Evolutionary conservation across 192 early-diverging fungal species (phyloP), one percentile per base, ranked within the genome.

Genomic region (Coemansia sp.): DNA sequence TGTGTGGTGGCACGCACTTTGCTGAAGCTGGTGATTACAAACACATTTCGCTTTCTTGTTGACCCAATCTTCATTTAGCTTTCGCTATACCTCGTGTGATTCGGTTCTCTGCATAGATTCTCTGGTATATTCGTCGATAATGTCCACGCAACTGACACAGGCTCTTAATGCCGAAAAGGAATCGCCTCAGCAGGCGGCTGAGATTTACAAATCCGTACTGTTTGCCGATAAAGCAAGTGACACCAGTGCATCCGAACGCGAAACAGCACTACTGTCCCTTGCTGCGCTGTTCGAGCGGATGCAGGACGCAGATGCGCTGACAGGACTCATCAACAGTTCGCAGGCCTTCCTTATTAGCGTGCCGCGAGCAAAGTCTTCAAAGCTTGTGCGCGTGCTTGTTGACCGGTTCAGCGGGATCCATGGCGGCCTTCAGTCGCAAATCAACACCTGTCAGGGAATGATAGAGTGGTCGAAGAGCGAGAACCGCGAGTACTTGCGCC

Each of bases 321-420:
- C 92, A 0, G 78, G 64, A 10, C 85, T 99, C 59, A 89, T 97
- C 59, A 88, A 89, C 55, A 84, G 84, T 23, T 94, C 94, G 13
- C 88, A 88, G 50, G 64, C 81, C 9, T 84, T 92, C 66, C 91
- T 99, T 57, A 82, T 85, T 20, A 83, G 87, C 20, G 91, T 97
- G 36, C 89, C 94, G 22, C 94, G 94, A 73, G 97, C 97, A 36
- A 99, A 99, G 84, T 92, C 94, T 5, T 93, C 97, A 30, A 99
- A 95, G 83, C 74, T 69, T 20, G 57, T 74, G 19, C 74, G 70
- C 50, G 62, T 67, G 86, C 91, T 98, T 59, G 86, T 89, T 42
- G 91, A 87, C 29, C 79, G 96, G 64, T 97, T 99, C 64, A 83
- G 86, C 27, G 90, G 90, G 42, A 96, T 98, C 61, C 91, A 89